These are phyloP conservation scores for Neurospora sp. DNA, from an alignment of 495 filamentous ascomycete genomes.

Conservation along the genomic window DNA sequence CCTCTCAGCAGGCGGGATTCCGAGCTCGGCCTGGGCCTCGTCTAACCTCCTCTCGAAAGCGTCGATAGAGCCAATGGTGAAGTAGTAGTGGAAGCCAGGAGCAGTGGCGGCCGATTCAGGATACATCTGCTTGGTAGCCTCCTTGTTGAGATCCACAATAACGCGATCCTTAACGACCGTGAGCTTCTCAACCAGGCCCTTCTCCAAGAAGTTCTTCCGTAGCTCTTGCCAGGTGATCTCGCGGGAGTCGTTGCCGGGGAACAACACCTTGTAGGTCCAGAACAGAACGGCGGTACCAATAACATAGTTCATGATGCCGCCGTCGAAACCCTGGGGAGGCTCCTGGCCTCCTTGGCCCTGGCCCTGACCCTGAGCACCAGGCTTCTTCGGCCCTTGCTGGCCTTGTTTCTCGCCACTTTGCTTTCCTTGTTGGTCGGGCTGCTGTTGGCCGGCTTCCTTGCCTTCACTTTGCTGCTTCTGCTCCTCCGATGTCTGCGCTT, in stretches of 20 bases:
- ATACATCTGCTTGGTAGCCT: constrained; percentile 66
- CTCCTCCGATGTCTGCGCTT: constrained; percentile 4
- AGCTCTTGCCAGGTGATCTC: constrained; percentile 99
- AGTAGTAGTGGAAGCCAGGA: constrained; percentile 74
- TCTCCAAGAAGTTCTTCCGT: constrained; percentile 81
- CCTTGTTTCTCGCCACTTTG: constrained; percentile 21
- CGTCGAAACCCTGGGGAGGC: constrained; percentile 1
- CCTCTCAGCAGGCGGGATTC: constrained; percentile 70
- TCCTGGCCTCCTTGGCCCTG: constrained; percentile 20
- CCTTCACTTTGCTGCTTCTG: constrained; percentile 14
- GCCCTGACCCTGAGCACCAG: constrained; percentile 6
- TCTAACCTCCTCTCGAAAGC: constrained; percentile 84
- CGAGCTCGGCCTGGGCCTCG: constrained; percentile 74
- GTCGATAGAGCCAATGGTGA: constrained; percentile 90
- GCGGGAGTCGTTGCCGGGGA: constrained; percentile 13
- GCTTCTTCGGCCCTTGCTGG: constrained; percentile 16
- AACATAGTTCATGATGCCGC: constrained; percentile 8
- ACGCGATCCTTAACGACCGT: constrained; percentile 66
- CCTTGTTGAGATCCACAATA: constrained; percentile 73
- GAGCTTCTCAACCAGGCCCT: constrained; percentile 89
- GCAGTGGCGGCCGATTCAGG: constrained; percentile 69
- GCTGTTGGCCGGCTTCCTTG: constrained; percentile 12
- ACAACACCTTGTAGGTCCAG: constrained; percentile 13
- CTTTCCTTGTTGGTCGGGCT: constrained; percentile 11
- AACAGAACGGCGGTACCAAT: constrained; percentile 10